These are phyloP conservation scores for Acer saccharum DNA, from an alignment of 345 rosid species.

Conservation along the genomic window DNA sequence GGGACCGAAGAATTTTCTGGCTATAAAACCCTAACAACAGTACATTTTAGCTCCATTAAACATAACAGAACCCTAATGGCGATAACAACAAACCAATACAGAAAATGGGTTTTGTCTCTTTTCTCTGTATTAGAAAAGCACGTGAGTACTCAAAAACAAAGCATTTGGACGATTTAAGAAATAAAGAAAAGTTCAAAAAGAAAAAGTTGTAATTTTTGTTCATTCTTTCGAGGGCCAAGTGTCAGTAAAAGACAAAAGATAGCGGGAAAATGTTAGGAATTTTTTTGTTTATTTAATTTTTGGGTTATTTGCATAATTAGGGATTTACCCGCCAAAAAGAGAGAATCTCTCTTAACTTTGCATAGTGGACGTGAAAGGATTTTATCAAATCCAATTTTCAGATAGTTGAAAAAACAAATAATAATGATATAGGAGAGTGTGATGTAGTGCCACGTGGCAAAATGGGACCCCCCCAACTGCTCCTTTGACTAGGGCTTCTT, in stretches of 20 bases:
- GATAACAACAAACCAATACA: slow-evolving; percentile 36
- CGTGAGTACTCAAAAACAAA: slow-evolving; percentile 29
- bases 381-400: slow-evolving; percentile 46
- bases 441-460: slow-evolving; percentile 26
- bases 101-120: slow-evolving; percentile 25
- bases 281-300: not conserved
- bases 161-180: slow-evolving; percentile 17
- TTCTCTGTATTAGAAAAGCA: slow-evolving; percentile 23
- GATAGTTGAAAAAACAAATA: not conserved
- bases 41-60: slow-evolving; percentile 25
- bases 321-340: slow-evolving; percentile 61
- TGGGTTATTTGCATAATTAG: slow-evolving; percentile 19
- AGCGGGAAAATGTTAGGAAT: slow-evolving; percentile 39
- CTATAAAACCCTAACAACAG: slow-evolving; percentile 16
- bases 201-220: slow-evolving; percentile 6
- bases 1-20: slow-evolving; percentile 37
- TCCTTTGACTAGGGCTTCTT: slow-evolving; percentile 28
- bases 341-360: not conserved
- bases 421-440: not conserved
- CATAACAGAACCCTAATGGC: slow-evolving; percentile 32
- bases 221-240: slow-evolving; percentile 32
- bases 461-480: not conserved
- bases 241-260: slow-evolving; percentile 25
- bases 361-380: slow-evolving; percentile 58
- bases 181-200: not conserved